phyloP scores from a whole-genome alignment of 345 rosid genomes.

The Erodium maritimum region DNA sequence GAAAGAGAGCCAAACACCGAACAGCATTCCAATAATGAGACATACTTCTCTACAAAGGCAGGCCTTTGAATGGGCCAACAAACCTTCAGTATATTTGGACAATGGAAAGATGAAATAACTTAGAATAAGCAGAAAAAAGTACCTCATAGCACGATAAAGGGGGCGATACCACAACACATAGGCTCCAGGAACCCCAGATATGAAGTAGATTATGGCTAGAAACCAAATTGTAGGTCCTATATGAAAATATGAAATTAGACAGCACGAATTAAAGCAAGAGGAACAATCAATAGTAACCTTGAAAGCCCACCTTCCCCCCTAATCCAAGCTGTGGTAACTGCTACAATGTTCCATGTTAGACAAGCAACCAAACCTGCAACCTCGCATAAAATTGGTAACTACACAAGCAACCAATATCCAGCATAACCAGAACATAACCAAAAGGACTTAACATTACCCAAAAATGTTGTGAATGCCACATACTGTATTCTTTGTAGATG shows the following conservation, averaged over 20 bases:
- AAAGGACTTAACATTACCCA: slow-evolving; percentile 45
- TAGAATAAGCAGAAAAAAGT: slow-evolving; percentile 10
- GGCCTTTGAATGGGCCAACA: not conserved
- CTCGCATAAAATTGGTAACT: not conserved
- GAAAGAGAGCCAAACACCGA: too few species aligned
- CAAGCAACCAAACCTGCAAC: slow-evolving; percentile 67
- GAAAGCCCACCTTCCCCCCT: slow-evolving; percentile 66
- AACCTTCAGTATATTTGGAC: not conserved
- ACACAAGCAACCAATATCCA: not conserved
- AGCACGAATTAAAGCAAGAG: slow-evolving; percentile 4
- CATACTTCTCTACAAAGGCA: not conserved
- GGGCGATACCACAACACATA: slow-evolving; percentile 93
- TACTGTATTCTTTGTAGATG: slow-evolving; percentile 80
- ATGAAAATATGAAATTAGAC: slow-evolving; percentile 10
- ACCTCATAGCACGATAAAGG: slow-evolving; percentile 95
- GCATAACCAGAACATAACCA: not conserved
- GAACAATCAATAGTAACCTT: slow-evolving; percentile 2
- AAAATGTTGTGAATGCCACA: slow-evolving; percentile 75
- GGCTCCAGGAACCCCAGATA: slow-evolving; percentile 85
- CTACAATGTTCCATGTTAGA: slow-evolving; percentile 82
- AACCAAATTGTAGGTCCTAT: slow-evolving; percentile 88
- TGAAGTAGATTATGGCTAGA: slow-evolving; percentile 82
- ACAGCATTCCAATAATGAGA: too few species aligned
- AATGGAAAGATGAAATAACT: not conserved
- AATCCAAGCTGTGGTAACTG: slow-evolving; percentile 80